Evolutionary conservation across 306 rosid species (phyloP).

Genomic region (Elaeagnus macrophylla): DNA sequence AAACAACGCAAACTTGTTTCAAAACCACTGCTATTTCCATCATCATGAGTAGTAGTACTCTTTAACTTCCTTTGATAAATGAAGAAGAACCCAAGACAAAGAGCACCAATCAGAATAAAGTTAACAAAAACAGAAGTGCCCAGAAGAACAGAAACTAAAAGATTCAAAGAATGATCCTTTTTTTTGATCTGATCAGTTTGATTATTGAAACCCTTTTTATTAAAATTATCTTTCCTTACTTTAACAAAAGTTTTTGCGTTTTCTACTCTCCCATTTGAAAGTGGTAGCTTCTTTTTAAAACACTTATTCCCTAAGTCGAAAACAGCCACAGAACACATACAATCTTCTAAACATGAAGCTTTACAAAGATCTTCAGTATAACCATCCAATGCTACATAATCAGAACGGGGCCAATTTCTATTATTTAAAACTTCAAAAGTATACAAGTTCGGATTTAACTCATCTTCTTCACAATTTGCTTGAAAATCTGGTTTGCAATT

Average conservation of each 20-base stretch:
- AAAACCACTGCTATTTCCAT: not conserved
- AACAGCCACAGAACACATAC: slow-evolving; percentile 18
- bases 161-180: slow-evolving; percentile 12
- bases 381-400: slow-evolving; percentile 14
- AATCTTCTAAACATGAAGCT: slow-evolving; percentile 28
- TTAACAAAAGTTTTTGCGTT: too few species aligned
- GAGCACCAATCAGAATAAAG: slow-evolving; percentile 8
- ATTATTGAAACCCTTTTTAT: slow-evolving; percentile 4
- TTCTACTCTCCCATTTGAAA: slow-evolving; percentile 17
- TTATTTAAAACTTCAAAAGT: not conserved
- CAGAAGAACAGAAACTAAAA: slow-evolving; percentile 29
- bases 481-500: not conserved
- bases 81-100: slow-evolving; percentile 9
- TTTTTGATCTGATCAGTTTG: not conserved
- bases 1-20: slow-evolving; percentile 15
- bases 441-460: not conserved
- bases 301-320: not conserved
- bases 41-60: slow-evolving; percentile 14
- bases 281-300: slow-evolving; percentile 19
- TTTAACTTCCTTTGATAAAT: slow-evolving; percentile 15
- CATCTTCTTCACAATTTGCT: not conserved
- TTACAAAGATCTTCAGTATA: slow-evolving; percentile 24
- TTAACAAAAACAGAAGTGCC: slow-evolving; percentile 36
- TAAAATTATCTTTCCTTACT: too few species aligned
- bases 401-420: slow-evolving; percentile 29